phyloP scores from a whole-genome alignment of 164 flowering plant species.

The Echeveria elegans region DNA sequence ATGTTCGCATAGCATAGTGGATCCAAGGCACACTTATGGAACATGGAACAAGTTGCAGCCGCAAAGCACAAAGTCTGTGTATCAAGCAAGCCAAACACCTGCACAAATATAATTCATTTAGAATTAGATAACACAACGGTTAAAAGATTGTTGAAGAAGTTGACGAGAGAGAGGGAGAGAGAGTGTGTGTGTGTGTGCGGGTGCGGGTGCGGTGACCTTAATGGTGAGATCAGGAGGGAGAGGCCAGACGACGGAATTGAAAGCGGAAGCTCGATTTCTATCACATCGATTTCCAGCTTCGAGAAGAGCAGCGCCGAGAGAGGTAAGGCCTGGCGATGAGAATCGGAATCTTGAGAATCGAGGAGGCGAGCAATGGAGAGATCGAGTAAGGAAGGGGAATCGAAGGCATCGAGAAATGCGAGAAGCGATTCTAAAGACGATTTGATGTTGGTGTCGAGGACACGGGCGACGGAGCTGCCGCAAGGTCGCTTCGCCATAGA shows the following conservation, averaged over 20 bases:
- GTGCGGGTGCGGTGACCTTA: too few relatives aligned
- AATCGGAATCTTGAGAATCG: slow-evolving; percentile 36
- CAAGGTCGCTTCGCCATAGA: slow-evolving; percentile 55
- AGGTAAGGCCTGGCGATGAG: slow-evolving; percentile 40
- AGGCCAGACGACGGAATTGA: slow-evolving; percentile 64
- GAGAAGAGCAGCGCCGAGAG: slow-evolving; percentile 44
- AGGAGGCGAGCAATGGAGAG: slow-evolving; percentile 54
- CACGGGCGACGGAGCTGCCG: slow-evolving; percentile 15
- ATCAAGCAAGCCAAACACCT: slow-evolving; percentile 91
- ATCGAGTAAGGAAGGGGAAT: slow-evolving; percentile 38
- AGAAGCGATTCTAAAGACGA: slow-evolving; percentile 33
- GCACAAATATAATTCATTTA: slow-evolving; percentile 18
- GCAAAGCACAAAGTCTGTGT: slow-evolving; percentile 71
- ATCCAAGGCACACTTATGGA: slow-evolving; percentile 75
- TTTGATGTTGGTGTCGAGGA: slow-evolving; percentile 13
- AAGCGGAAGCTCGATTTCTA: slow-evolving; percentile 47
- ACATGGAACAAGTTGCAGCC: slow-evolving; percentile 77
- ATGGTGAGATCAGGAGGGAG: slow-evolving; percentile 80
- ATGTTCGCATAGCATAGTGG: slow-evolving; percentile 69
- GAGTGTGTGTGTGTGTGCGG: too few relatives aligned
- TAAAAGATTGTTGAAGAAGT: too few relatives aligned
- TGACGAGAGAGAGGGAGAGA: too few relatives aligned
- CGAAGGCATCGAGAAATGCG: slow-evolving; percentile 40
- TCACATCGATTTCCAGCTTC: slow-evolving; percentile 54
- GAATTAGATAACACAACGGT: too few relatives aligned